These are phyloP conservation scores for Arthrobotrys megalospora DNA, from an alignment of 2,329 filamentous ascomycete genomes.

Conservation along the genomic window DNA sequence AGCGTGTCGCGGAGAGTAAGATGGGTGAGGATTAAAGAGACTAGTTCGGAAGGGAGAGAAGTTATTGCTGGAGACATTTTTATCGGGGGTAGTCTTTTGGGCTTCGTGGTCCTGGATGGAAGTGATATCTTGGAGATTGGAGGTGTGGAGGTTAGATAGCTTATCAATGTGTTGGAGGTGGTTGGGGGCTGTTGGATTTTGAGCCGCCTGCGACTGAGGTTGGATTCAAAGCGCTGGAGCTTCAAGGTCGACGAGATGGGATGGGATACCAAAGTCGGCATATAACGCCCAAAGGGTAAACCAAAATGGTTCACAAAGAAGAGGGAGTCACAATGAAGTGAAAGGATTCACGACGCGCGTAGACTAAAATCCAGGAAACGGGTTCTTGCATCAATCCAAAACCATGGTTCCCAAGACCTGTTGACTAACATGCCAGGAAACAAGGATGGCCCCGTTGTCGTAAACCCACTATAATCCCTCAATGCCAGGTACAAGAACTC, in stretches of 20 bases:
- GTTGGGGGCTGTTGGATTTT: slow-evolving; percentile 48
- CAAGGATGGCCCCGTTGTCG: slow-evolving; percentile 22
- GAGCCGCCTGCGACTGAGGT: neutral
- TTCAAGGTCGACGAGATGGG: neutral
- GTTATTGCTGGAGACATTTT: slow-evolving; percentile 29
- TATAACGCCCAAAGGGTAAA: neutral
- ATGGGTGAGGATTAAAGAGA: slow-evolving; percentile 33
- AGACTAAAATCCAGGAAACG: neutral
- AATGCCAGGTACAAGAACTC: neutral
- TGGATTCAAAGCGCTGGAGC: neutral
- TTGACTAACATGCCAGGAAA: neutral
- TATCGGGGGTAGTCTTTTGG: neutral
- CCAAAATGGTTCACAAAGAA: neutral
- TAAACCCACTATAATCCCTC: slow-evolving; percentile 3
- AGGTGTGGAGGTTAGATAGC: neutral
- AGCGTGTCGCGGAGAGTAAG: slow-evolving; percentile 37
- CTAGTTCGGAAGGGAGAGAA: slow-evolving; percentile 37
- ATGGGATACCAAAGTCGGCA: neutral
- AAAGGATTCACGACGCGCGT: slow-evolving; percentile 3
- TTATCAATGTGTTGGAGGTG: slow-evolving; percentile 29
- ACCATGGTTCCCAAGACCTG: slow-evolving; percentile 21
- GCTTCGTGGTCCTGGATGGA: too few species aligned
- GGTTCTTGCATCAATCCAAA: slow-evolving; percentile 11
- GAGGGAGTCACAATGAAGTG: neutral
- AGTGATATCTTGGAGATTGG: neutral